phyloP scores from a whole-genome alignment of 2,329 filamentous ascomycete genomes.

The Periconia macrospinosa region DNA sequence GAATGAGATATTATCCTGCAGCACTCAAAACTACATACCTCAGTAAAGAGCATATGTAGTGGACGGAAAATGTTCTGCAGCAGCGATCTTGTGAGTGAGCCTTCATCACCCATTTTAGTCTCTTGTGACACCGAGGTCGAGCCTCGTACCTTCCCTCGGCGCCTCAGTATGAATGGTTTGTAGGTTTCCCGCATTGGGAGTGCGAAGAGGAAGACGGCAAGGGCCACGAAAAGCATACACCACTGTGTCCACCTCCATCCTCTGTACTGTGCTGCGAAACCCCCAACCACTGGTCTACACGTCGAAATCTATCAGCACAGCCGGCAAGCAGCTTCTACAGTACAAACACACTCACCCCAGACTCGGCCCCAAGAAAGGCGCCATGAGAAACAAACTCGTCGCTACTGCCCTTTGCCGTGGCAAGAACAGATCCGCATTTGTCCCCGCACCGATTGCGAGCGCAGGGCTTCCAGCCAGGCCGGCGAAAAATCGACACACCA shows the following conservation, averaged over 20 bases:
- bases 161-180: slow-evolving; percentile 52
- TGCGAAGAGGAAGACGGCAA: slow-evolving; percentile 40
- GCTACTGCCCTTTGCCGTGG: slow-evolving; percentile 36
- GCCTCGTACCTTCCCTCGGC: slow-evolving; percentile 36
- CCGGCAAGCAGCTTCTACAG: background rate
- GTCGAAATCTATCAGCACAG: background rate
- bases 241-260: slow-evolving; percentile 50
- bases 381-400: slow-evolving; percentile 42
- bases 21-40: slow-evolving; percentile 18
- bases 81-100: slow-evolving; percentile 24
- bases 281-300: slow-evolving; percentile 44
- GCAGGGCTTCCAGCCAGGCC: slow-evolving; percentile 68
- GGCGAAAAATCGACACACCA: slow-evolving; percentile 67
- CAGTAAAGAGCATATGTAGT: slow-evolving; percentile 47
- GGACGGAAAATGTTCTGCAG: slow-evolving; percentile 54
- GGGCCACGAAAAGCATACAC: slow-evolving; percentile 46
- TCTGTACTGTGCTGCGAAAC: slow-evolving; percentile 50
- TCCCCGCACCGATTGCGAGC: slow-evolving; percentile 48
- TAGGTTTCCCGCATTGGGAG: slow-evolving; percentile 59
- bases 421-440: slow-evolving; percentile 44
- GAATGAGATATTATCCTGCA: background rate
- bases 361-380: slow-evolving; percentile 45
- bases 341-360: slow-evolving; percentile 37
- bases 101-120: slow-evolving; percentile 3
- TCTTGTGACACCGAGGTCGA: slow-evolving; percentile 17